Evolutionary conservation across 1,284 basidiomycete genomes (phyloP).

Genomic region (Volvariella surrecta): DNA sequence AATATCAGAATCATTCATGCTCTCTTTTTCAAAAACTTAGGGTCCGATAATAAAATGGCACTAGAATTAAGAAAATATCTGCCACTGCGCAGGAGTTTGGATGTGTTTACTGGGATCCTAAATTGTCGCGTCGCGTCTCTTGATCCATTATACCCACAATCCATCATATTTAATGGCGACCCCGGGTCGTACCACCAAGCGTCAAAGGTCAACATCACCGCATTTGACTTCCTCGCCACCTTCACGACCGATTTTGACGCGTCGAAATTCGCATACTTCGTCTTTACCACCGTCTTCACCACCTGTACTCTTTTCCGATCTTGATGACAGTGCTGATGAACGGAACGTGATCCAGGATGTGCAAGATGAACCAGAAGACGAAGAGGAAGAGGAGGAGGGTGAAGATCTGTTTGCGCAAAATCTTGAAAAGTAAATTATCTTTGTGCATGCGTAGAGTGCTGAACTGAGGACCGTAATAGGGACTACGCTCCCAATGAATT

Average conservation of each 20-base stretch:
- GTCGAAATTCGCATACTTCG: constrained; percentile 59
- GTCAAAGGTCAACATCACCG: constrained; percentile 54
- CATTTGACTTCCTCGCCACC: constrained; percentile 44
- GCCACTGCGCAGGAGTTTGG: too few relatives aligned
- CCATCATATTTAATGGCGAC: constrained; percentile 24
- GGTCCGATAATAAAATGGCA: too few relatives aligned
- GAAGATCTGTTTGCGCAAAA: constrained; percentile 91
- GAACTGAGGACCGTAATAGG: constrained; percentile 31
- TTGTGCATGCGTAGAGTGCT: too few relatives aligned
- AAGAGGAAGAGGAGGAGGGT: constrained; percentile 77
- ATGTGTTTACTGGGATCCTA: background rate
- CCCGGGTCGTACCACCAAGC: constrained; percentile 39
- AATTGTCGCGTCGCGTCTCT: constrained; percentile 1
- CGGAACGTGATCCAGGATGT: constrained; percentile 66
- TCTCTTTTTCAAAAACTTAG: too few relatives aligned
- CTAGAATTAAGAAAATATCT: too few relatives aligned
- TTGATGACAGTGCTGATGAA: constrained; percentile 75
- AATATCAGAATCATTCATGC: too few relatives aligned
- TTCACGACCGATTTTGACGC: constrained; percentile 33
- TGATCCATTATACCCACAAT: too few relatives aligned
- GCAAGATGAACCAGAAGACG: constrained; percentile 44
- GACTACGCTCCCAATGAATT: constrained; percentile 83
- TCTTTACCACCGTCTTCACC: constrained; percentile 80
- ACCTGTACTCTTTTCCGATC: constrained; percentile 46
- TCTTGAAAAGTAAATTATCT: constrained; percentile 53